phyloP scores from a whole-genome alignment of 768 basidiomycete genomes.

The Mrakia gelida region DNA sequence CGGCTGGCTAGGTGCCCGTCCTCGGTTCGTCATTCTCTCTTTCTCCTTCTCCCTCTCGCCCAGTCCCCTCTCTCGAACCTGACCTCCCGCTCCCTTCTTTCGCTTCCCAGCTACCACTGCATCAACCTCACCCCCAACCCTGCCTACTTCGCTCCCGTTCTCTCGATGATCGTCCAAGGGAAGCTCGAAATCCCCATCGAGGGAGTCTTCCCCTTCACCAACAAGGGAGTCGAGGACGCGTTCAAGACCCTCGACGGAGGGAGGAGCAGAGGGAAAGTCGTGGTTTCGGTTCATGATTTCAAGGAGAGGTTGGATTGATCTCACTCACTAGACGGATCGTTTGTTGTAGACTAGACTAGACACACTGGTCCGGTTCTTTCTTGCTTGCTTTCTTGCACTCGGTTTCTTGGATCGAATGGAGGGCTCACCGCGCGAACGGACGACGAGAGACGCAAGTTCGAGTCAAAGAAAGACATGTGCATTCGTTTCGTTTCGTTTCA shows the following conservation, averaged over 20 bases:
- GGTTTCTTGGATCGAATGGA: background rate
- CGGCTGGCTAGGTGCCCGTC: slow-evolving; percentile 20
- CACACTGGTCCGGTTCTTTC: too few relatives aligned
- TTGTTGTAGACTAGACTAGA: too few relatives aligned
- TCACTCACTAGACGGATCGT: too few relatives aligned
- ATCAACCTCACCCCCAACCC: slow-evolving; percentile 19
- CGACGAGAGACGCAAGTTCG: background rate
- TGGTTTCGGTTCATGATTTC: slow-evolving; percentile 46
- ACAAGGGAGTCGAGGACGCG: slow-evolving; percentile 55
- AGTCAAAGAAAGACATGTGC: background rate
- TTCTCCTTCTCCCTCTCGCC: background rate
- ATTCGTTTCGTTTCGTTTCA: too few relatives aligned
- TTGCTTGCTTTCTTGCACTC: too few relatives aligned
- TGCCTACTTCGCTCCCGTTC: slow-evolving; percentile 18
- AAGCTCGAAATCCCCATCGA: slow-evolving; percentile 58
- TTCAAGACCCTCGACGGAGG: slow-evolving; percentile 59
- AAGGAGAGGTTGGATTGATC: background rate
- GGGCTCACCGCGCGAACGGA: too few relatives aligned
- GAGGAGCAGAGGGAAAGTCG: slow-evolving; percentile 62
- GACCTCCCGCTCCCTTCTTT: background rate
- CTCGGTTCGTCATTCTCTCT: background rate
- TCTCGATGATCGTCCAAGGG: slow-evolving; percentile 12
- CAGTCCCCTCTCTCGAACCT: background rate
- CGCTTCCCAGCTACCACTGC: slow-evolving; percentile 26
- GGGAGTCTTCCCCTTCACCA: slow-evolving; percentile 53